A percentile compares a stretch with the other conserved stretches of the same genome.
Conservation (phyloP, 2,329 filamentous ascomycete genomes). For the Ophiocordyceps robertsii region DNA sequence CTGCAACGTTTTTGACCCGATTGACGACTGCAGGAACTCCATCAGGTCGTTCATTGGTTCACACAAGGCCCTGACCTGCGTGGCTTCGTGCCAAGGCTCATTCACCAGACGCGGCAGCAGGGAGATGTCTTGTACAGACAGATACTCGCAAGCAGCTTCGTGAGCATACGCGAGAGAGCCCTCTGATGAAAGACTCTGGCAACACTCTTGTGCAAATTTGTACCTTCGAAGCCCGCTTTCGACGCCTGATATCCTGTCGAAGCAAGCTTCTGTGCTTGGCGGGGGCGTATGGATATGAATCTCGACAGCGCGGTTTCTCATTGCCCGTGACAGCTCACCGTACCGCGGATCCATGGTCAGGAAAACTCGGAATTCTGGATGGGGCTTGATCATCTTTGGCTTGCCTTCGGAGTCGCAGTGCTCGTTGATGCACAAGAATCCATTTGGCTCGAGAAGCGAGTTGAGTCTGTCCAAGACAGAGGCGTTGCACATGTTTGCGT, state of each 20-base stretch:
- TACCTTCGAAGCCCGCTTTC: slow-evolving; percentile 38
- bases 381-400: slow-evolving; percentile 66
- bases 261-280: slow-evolving; percentile 16
- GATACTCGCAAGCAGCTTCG: slow-evolving; percentile 28
- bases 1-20: slow-evolving; percentile 14
- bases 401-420: slow-evolving; percentile 74
- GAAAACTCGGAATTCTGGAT: slow-evolving; percentile 82
- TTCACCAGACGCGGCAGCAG: slow-evolving; percentile 21
- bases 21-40: slow-evolving; percentile 17
- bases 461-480: slow-evolving; percentile 92
- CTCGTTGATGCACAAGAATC: slow-evolving; percentile 82
- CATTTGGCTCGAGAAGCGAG: slow-evolving; percentile 83
- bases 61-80: slow-evolving; percentile 1
- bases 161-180: slow-evolving; percentile 12
- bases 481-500: slow-evolving; percentile 91
- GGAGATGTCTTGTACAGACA: slow-evolving; percentile 32
- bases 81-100: slow-evolving; percentile 6
- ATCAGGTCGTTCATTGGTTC: slow-evolving; percentile 11
- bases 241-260: slow-evolving; percentile 28
- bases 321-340: slow-evolving; percentile 87
- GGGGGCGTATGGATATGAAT: slow-evolving; percentile 53
- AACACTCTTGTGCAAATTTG: slow-evolving; percentile 20
- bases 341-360: slow-evolving; percentile 85
- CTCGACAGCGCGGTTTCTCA: slow-evolving; percentile 91
- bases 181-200: slow-evolving; percentile 12